Conservation (phyloP, 805 yeast genomes). For the Candida anglica region DNA sequence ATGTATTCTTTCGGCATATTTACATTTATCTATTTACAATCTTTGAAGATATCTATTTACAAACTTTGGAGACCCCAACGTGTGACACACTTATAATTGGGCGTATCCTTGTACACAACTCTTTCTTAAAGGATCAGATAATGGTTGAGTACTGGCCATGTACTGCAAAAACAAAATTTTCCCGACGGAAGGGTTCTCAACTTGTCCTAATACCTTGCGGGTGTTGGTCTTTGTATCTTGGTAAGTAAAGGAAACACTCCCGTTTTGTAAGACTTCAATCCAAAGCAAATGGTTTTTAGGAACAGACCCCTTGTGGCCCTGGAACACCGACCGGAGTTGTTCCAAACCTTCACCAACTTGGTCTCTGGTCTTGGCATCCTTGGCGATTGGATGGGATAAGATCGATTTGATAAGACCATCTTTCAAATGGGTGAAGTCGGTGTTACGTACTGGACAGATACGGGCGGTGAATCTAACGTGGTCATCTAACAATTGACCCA, state of each 20-base stretch:
- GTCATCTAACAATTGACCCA: conserved; percentile 54
- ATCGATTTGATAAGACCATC: conserved; percentile 87
- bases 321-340: conserved; percentile 60
- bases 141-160: conserved; percentile 63
- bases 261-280: conserved; percentile 47
- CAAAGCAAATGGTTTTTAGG: conserved; percentile 68
- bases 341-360: conserved; percentile 56
- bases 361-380: conserved; percentile 23
- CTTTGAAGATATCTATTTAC: too few relatives aligned
- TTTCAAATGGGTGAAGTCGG: conserved; percentile 84
- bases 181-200: conserved; percentile 58
- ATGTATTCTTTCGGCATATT: too few relatives aligned
- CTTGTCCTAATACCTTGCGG: conserved; percentile 47
- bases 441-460: conserved; percentile 82
- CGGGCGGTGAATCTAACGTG: conserved; percentile 66
- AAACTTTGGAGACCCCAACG: too few relatives aligned
- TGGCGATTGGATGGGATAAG: conserved; percentile 60
- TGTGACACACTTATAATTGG: too few relatives aligned
- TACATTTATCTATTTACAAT: too few relatives aligned
- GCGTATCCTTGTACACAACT: conserved; percentile 40
- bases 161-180: conserved; percentile 73
- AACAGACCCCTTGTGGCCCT: conserved; percentile 61
- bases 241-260: conserved; percentile 18
- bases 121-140: conserved; percentile 52
- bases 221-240: conserved; percentile 22